A percentile compares a stretch with the other conserved stretches of the same genome.
These are phyloP conservation scores for Betula pendula DNA, from an alignment of 306 rosid genomes.

Conservation along the genomic window DNA sequence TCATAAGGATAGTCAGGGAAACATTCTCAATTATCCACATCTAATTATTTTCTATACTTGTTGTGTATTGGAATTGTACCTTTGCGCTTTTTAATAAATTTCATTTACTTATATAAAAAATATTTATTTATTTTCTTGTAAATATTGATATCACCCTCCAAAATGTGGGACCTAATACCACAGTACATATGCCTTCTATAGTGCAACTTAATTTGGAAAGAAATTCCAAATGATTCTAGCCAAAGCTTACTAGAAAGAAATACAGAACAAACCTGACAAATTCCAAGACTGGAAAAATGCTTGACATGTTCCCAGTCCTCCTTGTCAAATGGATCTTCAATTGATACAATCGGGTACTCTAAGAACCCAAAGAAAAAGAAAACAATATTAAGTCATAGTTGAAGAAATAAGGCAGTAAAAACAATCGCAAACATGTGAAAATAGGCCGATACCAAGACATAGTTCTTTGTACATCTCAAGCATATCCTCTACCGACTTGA, in stretches of 20 bases:
- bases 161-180: conserved; percentile 9
- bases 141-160: conserved; percentile 1
- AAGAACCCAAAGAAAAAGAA: conserved; percentile 25
- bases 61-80: too few relatives aligned
- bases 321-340: conserved; percentile 96
- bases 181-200: conserved; percentile 13
- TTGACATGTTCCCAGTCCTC: conserved; percentile 95
- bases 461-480: conserved; percentile 70
- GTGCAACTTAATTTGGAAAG: conserved; percentile 18
- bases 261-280: conserved; percentile 64
- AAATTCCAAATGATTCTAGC: conserved; percentile 19
- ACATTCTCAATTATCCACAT: not conserved
- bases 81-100: too few relatives aligned
- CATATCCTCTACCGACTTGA: conserved; percentile 90
- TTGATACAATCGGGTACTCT: conserved; percentile 85
- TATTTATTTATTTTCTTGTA: not conserved
- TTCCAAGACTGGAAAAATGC: conserved; percentile 58
- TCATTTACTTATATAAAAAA: not conserved
- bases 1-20: not conserved
- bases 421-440: conserved; percentile 4
- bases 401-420: conserved; percentile 5
- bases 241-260: conserved; percentile 32
- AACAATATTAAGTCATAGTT: conserved; percentile 18
- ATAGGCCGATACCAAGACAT: conserved; percentile 59
- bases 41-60: too few relatives aligned